These are phyloP conservation scores for Arthrobotrys entomopaga DNA, from an alignment of 2,329 filamentous ascomycete genomes.

Conservation along the genomic window DNA sequence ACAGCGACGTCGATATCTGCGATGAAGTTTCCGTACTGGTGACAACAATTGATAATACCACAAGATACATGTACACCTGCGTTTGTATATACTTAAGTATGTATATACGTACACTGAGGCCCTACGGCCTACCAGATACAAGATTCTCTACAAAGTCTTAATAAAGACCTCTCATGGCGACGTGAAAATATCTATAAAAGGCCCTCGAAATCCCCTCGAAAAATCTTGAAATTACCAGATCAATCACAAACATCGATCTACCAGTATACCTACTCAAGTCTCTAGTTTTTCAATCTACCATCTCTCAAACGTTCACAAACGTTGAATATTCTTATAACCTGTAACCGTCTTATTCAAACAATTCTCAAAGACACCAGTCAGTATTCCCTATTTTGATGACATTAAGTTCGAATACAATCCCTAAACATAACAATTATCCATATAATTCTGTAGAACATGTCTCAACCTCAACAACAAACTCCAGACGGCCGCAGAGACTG, in stretches of 20 bases:
- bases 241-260: slow-evolving; percentile 27
- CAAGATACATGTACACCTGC: not conserved
- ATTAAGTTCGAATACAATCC: too few relatives aligned
- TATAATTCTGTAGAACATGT: too few relatives aligned
- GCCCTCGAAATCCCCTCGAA: slow-evolving; percentile 3
- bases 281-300: not conserved
- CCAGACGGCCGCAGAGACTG: too few relatives aligned
- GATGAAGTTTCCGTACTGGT: not conserved
- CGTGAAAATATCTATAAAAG: slow-evolving; percentile 23
- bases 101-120: too few relatives aligned
- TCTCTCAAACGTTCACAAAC: not conserved
- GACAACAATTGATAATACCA: not conserved
- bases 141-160: too few relatives aligned
- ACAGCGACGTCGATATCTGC: slow-evolving; percentile 1
- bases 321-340: not conserved
- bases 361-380: too few relatives aligned
- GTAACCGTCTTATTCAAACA: too few relatives aligned
- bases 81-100: too few relatives aligned
- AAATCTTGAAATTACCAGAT: slow-evolving; percentile 24
- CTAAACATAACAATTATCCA: too few relatives aligned
- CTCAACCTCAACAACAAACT: too few relatives aligned
- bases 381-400: too few relatives aligned
- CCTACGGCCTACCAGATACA: too few relatives aligned
- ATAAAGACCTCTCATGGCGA: not conserved
- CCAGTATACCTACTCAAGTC: not conserved